Evolutionary conservation across 257 asterid genomes (phyloP), one percentile per base, ranked within the genome.

Genomic region (Ajuga chamaepitys): DNA sequence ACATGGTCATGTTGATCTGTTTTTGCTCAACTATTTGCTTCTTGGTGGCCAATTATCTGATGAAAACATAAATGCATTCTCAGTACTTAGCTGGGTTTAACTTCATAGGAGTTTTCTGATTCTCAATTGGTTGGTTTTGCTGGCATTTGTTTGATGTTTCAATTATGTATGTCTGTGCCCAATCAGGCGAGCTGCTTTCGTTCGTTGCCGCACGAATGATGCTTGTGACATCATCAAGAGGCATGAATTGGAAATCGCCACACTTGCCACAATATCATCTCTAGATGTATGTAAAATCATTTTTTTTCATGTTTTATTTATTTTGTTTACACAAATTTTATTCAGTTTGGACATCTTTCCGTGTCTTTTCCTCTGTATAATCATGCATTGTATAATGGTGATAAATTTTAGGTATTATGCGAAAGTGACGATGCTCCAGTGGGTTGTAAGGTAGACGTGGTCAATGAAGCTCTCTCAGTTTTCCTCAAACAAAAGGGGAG

Each of bases 141-240:
- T 52, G 24, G 64, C 25, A 21, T 25, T 64, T 24, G 10, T 30
- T 13, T 3, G 28, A 14, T 8, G 38, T 37, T 62, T 51, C 8
- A 44, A 26, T 61, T 28, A 48, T 60, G 2, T 16, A 7, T 47
- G 17, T 44, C 50, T 8, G 7, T 72, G 66, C 63, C 2, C 81
- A n/a, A n/a, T n/a, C n/a, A 93, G 97, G 82, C 88, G 82, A 67
- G 82, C 80, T 42, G 97, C 89, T 57, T 82, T 82, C 80, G 90
- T 85, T 59, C 88, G 79, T 65, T 86, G 96, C 76, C 87, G 91
- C 70, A 72, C 80, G 20, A 71, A 76, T 48, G 88, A 77, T 37
- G 81, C 74, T 5, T 64, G 78, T 37, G 71, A 68, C 18, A 62
- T 68, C 73, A 71, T 93, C 71, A 82, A 77, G 81, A 58, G 60